Evolutionary conservation across 2,329 filamentous ascomycete species (phyloP).

Genomic region (Aspergillus awamori): DNA sequence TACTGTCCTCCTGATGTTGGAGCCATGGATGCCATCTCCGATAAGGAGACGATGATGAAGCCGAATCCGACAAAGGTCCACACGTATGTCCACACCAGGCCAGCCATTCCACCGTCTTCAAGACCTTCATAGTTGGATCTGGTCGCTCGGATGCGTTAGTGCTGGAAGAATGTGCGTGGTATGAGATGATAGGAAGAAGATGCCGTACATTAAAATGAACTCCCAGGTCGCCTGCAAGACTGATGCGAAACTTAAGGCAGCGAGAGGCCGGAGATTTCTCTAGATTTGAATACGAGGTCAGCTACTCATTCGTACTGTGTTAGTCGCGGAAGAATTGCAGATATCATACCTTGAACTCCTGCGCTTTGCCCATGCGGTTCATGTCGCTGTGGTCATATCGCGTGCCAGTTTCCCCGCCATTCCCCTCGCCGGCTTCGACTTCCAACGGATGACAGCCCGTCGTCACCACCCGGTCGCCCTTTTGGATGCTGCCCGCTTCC

Average conservation of each 20-base stretch:
- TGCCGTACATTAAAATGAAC: conserved; percentile 36
- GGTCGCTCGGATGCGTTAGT: background rate
- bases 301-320: background rate
- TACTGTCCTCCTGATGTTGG: conserved; percentile 63
- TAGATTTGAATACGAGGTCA: conserved; percentile 14
- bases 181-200: background rate
- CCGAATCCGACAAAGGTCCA: conserved; percentile 67
- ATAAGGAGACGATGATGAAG: conserved; percentile 60
- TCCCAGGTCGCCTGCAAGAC: conserved; percentile 43
- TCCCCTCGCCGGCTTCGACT: background rate
- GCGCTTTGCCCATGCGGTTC: conserved; percentile 35
- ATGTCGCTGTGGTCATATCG: conserved; percentile 32
- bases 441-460: conserved; percentile 13
- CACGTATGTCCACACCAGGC: conserved; percentile 36
- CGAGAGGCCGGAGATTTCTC: conserved; percentile 37
- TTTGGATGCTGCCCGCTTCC: background rate
- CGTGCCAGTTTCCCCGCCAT: conserved; percentile 13
- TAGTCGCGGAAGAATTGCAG: background rate
- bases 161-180: no score
- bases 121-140: conserved; percentile 31
- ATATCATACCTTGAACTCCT: conserved; percentile 31
- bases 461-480: conserved; percentile 3
- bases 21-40: conserved; percentile 63
- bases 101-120: conserved; percentile 30
- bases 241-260: conserved; percentile 39